Evolutionary conservation across 2,329 filamentous ascomycete genomes (phyloP).

Genomic region (Pestalotiopsis sp.): DNA sequence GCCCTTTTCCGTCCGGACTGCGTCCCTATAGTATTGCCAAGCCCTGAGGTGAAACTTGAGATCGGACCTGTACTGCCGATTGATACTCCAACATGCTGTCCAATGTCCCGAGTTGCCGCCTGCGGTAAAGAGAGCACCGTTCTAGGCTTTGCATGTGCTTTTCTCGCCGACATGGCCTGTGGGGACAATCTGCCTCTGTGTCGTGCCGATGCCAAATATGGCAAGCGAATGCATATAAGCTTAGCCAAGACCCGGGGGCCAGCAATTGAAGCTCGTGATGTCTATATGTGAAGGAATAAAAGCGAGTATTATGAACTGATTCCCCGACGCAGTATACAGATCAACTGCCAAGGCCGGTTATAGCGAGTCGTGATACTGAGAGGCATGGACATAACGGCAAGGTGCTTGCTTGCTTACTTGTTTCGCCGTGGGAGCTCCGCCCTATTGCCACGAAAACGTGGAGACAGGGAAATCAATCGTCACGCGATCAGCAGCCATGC

Average conservation of each 20-base stretch:
- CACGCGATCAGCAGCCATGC: constrained; percentile 11
- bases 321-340: not conserved
- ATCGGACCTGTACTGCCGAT: not conserved
- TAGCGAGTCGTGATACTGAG: not conserved
- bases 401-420: not conserved
- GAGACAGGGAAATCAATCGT: constrained; percentile 7
- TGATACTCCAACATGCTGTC: not conserved
- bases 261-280: not conserved
- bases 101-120: not conserved
- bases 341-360: not conserved
- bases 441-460: constrained; percentile 7
- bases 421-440: not conserved
- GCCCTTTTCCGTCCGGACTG: not conserved
- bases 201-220: not conserved
- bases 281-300: not conserved
- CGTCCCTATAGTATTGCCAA: not conserved
- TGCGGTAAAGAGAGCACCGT: not conserved
- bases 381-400: not conserved
- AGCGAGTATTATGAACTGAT: not conserved
- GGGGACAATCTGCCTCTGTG: not conserved
- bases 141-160: not conserved
- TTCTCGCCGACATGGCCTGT: not conserved
- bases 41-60: not conserved
- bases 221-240: not conserved
- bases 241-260: not conserved